Conservation (phyloP, 1,284 basidiomycete species). For the Ustilago bromivora region DNA sequence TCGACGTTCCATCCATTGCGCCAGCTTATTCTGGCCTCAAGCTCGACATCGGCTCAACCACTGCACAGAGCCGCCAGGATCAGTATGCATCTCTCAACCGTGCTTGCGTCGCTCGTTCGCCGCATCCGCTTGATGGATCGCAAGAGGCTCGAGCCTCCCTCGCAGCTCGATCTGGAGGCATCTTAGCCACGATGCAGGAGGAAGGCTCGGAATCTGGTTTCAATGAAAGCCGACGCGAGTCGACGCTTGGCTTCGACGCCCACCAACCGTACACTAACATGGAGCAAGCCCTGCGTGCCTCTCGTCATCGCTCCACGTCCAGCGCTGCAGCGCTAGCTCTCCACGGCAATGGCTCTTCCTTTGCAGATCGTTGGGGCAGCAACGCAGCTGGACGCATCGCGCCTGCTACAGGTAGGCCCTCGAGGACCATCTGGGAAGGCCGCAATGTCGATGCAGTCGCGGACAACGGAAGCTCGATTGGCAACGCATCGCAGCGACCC, state of each 20-base stretch:
- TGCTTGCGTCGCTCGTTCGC: constrained; percentile 38
- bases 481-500: constrained; percentile 27
- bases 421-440: constrained; percentile 41
- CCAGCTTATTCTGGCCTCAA: constrained; percentile 29
- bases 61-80: constrained; percentile 28
- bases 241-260: constrained; percentile 29
- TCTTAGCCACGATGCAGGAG: constrained; percentile 51
- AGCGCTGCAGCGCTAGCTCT: constrained; percentile 57
- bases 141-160: constrained; percentile 31
- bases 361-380: constrained; percentile 40
- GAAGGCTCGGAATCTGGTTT: constrained; percentile 19
- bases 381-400: constrained; percentile 32
- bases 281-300: constrained; percentile 38
- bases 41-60: constrained; percentile 23
- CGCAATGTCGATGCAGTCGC: constrained; percentile 10
- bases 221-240: constrained; percentile 22
- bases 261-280: constrained; percentile 21
- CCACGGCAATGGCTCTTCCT: constrained; percentile 29
- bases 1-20: constrained; percentile 21
- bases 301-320: constrained; percentile 53
- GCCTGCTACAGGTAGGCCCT: constrained; percentile 14
- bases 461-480: neutral
- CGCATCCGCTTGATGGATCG: constrained; percentile 35
- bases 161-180: constrained; percentile 28
- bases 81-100: constrained; percentile 38